phyloP scores from a whole-genome alignment of 2,329 filamentous ascomycete genomes.

The Hymenoscyphus fraxineus region DNA sequence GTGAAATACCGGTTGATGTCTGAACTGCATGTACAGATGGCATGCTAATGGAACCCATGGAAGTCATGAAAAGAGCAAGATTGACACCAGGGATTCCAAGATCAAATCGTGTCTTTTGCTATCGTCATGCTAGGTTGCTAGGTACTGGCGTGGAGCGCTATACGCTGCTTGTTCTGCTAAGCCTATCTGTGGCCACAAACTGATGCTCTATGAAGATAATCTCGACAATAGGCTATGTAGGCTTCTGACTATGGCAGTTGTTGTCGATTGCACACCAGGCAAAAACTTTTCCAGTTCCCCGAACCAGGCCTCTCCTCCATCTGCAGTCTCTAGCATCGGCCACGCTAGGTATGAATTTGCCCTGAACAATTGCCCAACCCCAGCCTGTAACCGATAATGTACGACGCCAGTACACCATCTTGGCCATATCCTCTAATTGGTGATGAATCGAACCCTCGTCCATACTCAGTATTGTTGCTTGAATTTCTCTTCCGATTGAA shows the following conservation, averaged over 20 bases:
- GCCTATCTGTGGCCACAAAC: constrained; percentile 38
- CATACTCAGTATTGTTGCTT: constrained; percentile 1
- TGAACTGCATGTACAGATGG: constrained; percentile 4
- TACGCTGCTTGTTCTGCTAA: constrained; percentile 52
- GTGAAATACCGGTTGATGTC: background rate
- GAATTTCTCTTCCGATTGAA: background rate
- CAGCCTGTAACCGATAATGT: background rate
- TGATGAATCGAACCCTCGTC: background rate
- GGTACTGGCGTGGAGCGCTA: constrained; percentile 61
- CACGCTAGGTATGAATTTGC: constrained; percentile 1
- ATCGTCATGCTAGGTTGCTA: constrained; percentile 77
- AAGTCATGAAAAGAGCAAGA: constrained; percentile 33
- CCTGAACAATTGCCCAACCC: background rate
- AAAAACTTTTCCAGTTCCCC: constrained; percentile 20
- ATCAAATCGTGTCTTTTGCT: constrained; percentile 57
- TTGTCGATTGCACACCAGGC: constrained; percentile 32
- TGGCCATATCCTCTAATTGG: background rate
- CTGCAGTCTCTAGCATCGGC: constrained; percentile 8
- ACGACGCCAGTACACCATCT: background rate
- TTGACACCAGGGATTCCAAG: constrained; percentile 37
- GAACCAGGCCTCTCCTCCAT: constrained; percentile 12
- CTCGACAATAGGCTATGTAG: constrained; percentile 63
- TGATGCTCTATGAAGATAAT: constrained; percentile 64
- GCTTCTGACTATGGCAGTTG: constrained; percentile 35
- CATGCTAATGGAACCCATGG: constrained; percentile 18